Base-by-base conservation (phyloP, 2,329 filamentous ascomycete species). In the Kalmusia sp. region DNA sequence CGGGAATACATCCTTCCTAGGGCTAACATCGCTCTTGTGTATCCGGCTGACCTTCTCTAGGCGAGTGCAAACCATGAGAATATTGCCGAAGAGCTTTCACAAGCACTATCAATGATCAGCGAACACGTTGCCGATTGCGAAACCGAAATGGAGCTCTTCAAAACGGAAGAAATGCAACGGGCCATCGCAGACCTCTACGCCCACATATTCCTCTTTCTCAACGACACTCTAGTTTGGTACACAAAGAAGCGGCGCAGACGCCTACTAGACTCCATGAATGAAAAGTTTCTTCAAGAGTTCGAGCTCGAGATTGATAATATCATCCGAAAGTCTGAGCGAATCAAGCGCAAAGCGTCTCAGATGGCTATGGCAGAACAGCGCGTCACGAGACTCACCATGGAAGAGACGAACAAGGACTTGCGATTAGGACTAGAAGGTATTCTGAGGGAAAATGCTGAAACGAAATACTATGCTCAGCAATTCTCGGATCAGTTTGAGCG, bases 131-230 rank as follows among this genome's bases (percentile, higher is more conserved):
- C 39, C 31, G 49, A 49, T 3, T 62, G 61, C 49, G 48, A 55
- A 27, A 50, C 49, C 11, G 62, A 65, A 38, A 22, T 55, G 21
- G 12, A 31, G 12, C 49, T 68, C 22, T 60, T 57, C 40, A 33
- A 35, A 9, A 65, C 64, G 0, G 48, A 57, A 41, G 35, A 34
- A n/a, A 61, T 66, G 35, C 54, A 52, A 31, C 35, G 50, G 7
- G 35, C 47, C 6, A 57, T 65, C 8, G 53, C 54, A 11, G 55
- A 58, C 3, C 46, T 67, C 6, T 67, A 67, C 47, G 58, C 58
- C 2, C 59, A 65, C 33, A 55, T 67, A 21, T 66, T 67, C 43
- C 48, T 63, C 9, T 67, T 66, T 33, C 46, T 65, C 6, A 44
- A 52, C 21, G 57, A 62, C 38, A 56, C 58, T 30, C 55, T 67